Percentiles rank a stretch among this genome's conserved stretches.
Conservation (phyloP, 192 early-diverging fungal genomes). For the Entomortierella chlamydospora region DNA sequence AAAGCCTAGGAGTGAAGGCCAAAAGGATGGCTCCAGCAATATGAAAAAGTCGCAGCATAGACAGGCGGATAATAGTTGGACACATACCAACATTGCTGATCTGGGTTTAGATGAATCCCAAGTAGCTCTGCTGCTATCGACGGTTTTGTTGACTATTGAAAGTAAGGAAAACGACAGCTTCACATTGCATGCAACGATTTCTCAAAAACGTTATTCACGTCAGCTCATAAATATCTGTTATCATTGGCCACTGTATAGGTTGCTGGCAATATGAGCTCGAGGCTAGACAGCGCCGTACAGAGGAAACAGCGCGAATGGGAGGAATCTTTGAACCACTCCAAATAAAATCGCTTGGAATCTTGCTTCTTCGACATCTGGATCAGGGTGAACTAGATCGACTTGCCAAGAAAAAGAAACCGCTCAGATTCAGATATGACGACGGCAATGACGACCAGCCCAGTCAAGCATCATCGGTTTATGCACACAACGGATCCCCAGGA, state of each 20-base stretch:
- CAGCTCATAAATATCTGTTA: too few relatives aligned
- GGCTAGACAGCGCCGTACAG: background rate
- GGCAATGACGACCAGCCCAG: background rate
- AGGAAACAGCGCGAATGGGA: background rate
- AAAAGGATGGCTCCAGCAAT: background rate
- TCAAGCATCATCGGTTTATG: background rate
- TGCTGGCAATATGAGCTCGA: conserved; percentile 24
- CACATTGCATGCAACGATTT: background rate
- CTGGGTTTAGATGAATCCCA: conserved; percentile 20
- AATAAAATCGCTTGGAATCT: conserved; percentile 27
- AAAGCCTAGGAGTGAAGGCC: background rate
- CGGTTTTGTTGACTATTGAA: conserved; percentile 21
- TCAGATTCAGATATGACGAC: conserved; percentile 28
- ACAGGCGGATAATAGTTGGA: conserved; percentile 6
- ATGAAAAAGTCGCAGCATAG: background rate
- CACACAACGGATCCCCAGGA: background rate
- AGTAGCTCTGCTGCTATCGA: conserved; percentile 13
- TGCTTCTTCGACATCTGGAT: conserved; percentile 46
- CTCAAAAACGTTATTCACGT: background rate
- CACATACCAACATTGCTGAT: conserved; percentile 3
- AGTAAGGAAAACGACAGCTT: conserved; percentile 1
- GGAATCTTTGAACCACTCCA: conserved; percentile 30
- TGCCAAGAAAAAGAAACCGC: conserved; percentile 40
- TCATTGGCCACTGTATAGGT: background rate
- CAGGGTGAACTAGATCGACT: conserved; percentile 43